These are phyloP conservation scores for Austroboletus rostrupii DNA, from an alignment of 1,284 basidiomycete genomes.

Conservation along the genomic window DNA sequence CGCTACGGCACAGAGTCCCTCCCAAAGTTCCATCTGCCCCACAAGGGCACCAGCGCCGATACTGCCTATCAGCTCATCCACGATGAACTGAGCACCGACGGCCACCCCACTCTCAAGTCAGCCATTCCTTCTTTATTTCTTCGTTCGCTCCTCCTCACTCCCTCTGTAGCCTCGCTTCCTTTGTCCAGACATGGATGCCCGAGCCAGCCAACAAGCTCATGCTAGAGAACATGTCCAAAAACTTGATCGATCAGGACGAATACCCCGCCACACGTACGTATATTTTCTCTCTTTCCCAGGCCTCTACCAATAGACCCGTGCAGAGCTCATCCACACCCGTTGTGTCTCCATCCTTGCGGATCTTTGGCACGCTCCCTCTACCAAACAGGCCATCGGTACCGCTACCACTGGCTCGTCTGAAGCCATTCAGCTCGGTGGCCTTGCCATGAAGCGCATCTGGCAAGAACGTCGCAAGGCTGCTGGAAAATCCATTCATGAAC, in stretches of 20 bases:
- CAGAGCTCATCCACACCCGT: conserved; percentile 74
- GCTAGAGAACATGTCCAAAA: conserved; percentile 84
- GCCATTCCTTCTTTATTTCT: neutral
- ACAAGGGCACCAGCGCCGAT: conserved; percentile 54
- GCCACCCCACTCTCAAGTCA: conserved; percentile 46
- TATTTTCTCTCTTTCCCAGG: neutral
- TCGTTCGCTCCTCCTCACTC: conserved; percentile 37
- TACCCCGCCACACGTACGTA: conserved; percentile 78
- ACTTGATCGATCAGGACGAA: conserved; percentile 89
- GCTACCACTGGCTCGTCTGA: conserved; percentile 94
- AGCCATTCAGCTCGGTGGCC: conserved; percentile 89
- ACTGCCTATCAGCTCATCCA: conserved; percentile 79
- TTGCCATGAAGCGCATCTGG: conserved; percentile 95
- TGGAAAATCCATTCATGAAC: conserved; percentile 84
- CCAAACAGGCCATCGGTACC: conserved; percentile 77
- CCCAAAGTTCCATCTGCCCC: conserved; percentile 66
- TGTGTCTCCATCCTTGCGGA: conserved; percentile 86
- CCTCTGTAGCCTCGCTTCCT: conserved; percentile 83
- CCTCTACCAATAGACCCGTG: neutral
- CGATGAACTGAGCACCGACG: conserved; percentile 79
- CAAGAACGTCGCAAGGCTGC: conserved; percentile 83
- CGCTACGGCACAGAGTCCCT: conserved; percentile 62
- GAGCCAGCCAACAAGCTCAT: conserved; percentile 66
- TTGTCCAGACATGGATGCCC: conserved; percentile 71
- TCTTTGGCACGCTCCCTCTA: conserved; percentile 85